These are phyloP conservation scores for Triticum monococcum DNA, from an alignment of 176 grass and related monocot species.

Conservation along the genomic window DNA sequence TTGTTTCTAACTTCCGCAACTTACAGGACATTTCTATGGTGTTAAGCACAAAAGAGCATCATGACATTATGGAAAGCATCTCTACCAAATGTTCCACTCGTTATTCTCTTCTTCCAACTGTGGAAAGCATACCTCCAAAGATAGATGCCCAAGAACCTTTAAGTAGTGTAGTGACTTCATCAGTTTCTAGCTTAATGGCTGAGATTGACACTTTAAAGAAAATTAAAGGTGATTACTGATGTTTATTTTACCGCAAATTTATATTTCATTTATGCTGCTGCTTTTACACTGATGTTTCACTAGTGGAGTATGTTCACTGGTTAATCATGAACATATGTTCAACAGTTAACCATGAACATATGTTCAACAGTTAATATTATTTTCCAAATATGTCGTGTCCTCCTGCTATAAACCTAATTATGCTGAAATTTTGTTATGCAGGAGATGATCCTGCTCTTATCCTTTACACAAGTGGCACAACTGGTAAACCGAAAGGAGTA, in stretches of 20 bases:
- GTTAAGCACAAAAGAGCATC: conserved; percentile 89
- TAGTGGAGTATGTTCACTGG: neutral
- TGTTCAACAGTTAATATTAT: neutral
- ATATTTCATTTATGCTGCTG: conserved; percentile 20
- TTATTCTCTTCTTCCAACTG: conserved; percentile 69
- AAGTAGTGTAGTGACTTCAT: conserved; percentile 33
- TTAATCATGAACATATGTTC: neutral
- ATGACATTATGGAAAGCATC: conserved; percentile 65
- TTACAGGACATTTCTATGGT: conserved; percentile 87
- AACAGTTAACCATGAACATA: too few species aligned
- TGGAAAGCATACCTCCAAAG: conserved; percentile 49
- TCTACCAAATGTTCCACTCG: conserved; percentile 79
- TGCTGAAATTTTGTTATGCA: conserved; percentile 37
- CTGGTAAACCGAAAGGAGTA: conserved; percentile 97
- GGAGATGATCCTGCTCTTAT: conserved; percentile 92
- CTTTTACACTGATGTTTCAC: neutral
- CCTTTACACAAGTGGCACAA: conserved; percentile 98
- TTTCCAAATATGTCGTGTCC: conserved; percentile 2
- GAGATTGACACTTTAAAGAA: conserved; percentile 53
- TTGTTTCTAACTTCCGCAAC: conserved; percentile 30
- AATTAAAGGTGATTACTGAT: conserved; percentile 36
- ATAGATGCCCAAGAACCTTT: conserved; percentile 45
- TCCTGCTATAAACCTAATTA: conserved; percentile 8
- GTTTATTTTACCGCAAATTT: neutral
- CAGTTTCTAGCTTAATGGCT: conserved; percentile 53